A percentile compares a stretch with the other conserved stretches of the same genome.
phyloP scores from a whole-genome alignment of 345 rosid species.

The Eucalyptus sp. region DNA sequence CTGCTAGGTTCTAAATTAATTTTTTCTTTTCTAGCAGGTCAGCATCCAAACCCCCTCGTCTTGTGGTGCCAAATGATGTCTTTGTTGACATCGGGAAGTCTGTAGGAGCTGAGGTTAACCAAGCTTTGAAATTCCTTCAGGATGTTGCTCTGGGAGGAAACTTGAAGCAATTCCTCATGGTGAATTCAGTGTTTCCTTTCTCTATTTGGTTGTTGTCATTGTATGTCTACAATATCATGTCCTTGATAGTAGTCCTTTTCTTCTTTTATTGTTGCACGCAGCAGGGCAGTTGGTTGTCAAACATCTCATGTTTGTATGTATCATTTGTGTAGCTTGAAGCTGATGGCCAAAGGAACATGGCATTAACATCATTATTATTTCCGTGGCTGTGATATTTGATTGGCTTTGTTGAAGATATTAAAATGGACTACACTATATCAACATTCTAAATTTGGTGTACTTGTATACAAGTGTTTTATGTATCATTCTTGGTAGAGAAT shows the following conservation, averaged over 20 bases:
- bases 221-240: background rate
- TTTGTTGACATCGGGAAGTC: constrained; percentile 58
- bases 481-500: background rate
- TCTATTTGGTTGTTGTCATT: background rate
- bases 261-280: background rate
- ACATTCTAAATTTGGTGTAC: background rate
- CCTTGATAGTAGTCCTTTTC: background rate
- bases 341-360: background rate
- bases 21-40: constrained; percentile 29
- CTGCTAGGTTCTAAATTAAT: background rate
- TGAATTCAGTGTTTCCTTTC: background rate
- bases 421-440: background rate
- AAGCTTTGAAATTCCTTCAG: constrained; percentile 57
- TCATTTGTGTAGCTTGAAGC: background rate
- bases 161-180: constrained; percentile 73
- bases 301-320: background rate
- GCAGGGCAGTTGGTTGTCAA: background rate
- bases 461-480: background rate
- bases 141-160: constrained; percentile 65
- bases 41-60: constrained; percentile 54
- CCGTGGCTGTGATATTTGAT: background rate
- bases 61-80: constrained; percentile 62
- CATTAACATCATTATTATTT: background rate
- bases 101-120: constrained; percentile 57
- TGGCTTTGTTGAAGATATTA: background rate